Evolutionary conservation across 2,329 filamentous ascomycete species (phyloP), one percentile per base, ranked within the genome.

Genomic region (Phialophora verrucosa): DNA sequence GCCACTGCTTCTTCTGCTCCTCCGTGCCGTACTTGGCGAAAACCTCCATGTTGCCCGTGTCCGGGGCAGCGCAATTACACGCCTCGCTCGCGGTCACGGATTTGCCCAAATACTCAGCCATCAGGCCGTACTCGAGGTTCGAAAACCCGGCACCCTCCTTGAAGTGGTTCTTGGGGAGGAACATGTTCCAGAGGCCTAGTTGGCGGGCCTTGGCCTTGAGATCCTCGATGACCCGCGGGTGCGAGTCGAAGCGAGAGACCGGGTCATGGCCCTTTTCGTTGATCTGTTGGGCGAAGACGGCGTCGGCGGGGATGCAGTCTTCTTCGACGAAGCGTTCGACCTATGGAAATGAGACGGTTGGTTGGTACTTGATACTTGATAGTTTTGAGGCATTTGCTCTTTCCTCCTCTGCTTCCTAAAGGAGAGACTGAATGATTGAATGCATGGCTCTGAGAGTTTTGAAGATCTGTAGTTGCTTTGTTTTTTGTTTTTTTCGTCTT

Each of bases 241-340:
- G 91, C 47, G 84, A 81, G 71, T 90, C 86, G 90, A 94, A 98
- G 83, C 94, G 88, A 69, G 87, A 81, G 32, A 71, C 67, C 4
- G 66, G 62, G 58, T 89, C 84, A 66, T 88, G 80, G 73, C 92
- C 93, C 11, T 61, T 53, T 53, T 27, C 23, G 49, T 61, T 61
- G 62, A 96, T 84, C 80, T 96, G 91, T 73, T 92, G 91, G 65
- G 88, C 82, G 78, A 91, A 90, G 70, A 97, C 86, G 64, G 90
- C 83, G 76, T 98, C 94, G 77, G 92, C 91, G 67, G 90, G 91
- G 72, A 93, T 90, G 78, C 91, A 99, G 84, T 97, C 93, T 80
- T 97, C 93, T 77, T 98, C 91, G 73, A 99, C 95, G 75, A 99
- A 99, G 79, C 93, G 92, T 83, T 94, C 92, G 72, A 99, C 91